These are phyloP conservation scores for Verruconis gallopava DNA, from an alignment of 2,329 filamentous ascomycete genomes.

Conservation along the genomic window DNA sequence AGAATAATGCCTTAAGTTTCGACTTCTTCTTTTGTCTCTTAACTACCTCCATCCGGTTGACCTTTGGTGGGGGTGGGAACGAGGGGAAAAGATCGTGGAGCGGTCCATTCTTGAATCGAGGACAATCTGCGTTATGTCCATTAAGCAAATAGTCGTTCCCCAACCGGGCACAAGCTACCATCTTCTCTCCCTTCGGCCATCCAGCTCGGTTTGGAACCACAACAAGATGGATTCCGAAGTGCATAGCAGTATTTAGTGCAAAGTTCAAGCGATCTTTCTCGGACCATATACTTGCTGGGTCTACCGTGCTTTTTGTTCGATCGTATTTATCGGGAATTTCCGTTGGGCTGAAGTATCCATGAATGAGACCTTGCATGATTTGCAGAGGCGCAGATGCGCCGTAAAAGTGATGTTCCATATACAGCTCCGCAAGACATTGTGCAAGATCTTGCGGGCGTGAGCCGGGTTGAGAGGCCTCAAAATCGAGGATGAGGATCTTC, in stretches of 20 bases:
- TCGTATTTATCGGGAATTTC: not conserved
- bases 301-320: not conserved
- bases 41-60: not conserved
- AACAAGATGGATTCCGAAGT: not conserved
- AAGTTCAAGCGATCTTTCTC: not conserved
- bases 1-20: not conserved
- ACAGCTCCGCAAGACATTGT: not conserved
- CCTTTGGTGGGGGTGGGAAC: not conserved
- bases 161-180: not conserved
- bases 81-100: not conserved
- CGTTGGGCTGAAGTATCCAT: not conserved
- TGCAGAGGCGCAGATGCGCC: not conserved
- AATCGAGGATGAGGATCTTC: not conserved
- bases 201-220: not conserved
- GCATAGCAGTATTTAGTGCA: not conserved
- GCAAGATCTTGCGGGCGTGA: not conserved
- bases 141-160: not conserved
- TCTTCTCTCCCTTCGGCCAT: not conserved
- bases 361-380: not conserved
- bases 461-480: not conserved
- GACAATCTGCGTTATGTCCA: constrained; percentile 1
- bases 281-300: not conserved
- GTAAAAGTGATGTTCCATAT: not conserved
- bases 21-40: not conserved
- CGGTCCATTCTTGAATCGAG: not conserved